Percentiles rank a stretch among this genome's conserved stretches.
phyloP scores from a whole-genome alignment of 2,329 filamentous ascomycete genomes.

The Claviceps africana region DNA sequence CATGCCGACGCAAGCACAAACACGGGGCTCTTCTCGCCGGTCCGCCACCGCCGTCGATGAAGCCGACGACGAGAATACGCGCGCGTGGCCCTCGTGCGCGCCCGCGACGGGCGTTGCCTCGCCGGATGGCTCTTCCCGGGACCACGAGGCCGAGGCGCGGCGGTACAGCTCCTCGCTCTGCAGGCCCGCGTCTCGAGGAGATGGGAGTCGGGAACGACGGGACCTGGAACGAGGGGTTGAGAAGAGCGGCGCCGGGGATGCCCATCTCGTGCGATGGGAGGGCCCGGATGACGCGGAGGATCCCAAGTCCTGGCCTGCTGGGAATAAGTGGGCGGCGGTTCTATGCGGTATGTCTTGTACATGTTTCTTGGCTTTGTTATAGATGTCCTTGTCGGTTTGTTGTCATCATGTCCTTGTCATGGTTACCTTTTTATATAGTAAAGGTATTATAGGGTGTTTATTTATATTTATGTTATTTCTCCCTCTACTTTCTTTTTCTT shows the following conservation, averaged over 20 bases:
- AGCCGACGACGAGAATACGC: background rate
- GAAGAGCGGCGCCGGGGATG: background rate
- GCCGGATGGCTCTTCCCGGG: background rate
- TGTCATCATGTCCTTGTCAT: too few species aligned
- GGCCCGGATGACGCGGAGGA: background rate
- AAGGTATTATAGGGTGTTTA: too few species aligned
- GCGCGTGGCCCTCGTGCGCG: background rate
- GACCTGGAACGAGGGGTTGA: background rate
- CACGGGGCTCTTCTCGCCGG: background rate
- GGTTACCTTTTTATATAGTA: too few species aligned
- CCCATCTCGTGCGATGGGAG: background rate
- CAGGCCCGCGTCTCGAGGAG: background rate
- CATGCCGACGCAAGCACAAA: background rate
- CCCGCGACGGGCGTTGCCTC: too few species aligned
- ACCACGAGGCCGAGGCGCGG: background rate
- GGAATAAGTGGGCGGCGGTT: background rate
- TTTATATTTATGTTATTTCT: too few species aligned
- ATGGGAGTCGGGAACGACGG: background rate
- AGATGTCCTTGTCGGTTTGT: too few species aligned
- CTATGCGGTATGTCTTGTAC: background rate
- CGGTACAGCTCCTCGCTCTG: background rate
- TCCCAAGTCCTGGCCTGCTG: background rate
- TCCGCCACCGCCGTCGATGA: background rate
- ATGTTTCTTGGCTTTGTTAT: background rate
- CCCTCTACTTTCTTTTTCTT: too few species aligned